These are phyloP conservation scores for Houttuynia cordata DNA, from an alignment of 164 flowering plant species.

Conservation along the genomic window DNA sequence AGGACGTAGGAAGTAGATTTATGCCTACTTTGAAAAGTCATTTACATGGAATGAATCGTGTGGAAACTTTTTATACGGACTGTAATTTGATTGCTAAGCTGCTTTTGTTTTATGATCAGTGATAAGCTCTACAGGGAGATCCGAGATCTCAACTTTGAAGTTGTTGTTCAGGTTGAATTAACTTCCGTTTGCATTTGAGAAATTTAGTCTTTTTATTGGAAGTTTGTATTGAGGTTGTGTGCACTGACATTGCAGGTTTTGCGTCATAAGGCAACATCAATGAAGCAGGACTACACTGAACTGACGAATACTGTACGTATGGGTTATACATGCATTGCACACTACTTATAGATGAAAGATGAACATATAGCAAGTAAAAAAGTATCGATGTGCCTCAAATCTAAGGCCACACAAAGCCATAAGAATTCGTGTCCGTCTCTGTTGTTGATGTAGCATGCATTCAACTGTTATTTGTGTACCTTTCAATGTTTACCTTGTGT, in stretches of 20 bases:
- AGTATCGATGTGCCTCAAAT: too few species aligned
- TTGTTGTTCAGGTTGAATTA: constrained; percentile 82
- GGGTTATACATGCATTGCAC: neutral
- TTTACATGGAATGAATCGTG: neutral
- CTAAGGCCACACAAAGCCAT: too few species aligned
- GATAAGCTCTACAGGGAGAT: constrained; percentile 95
- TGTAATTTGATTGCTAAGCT: neutral
- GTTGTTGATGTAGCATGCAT: too few species aligned
- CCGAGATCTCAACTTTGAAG: constrained; percentile 96
- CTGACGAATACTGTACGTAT: constrained; percentile 66
- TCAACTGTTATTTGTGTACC: too few species aligned
- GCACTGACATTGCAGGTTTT: constrained; percentile 67
- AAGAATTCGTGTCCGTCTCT: too few species aligned
- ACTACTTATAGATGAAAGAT: neutral
- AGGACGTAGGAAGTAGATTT: too few species aligned
- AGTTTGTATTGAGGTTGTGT: constrained; percentile 17
- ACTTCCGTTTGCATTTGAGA: neutral
- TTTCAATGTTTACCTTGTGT: too few species aligned
- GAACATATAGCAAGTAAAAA: neutral
- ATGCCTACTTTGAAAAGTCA: too few species aligned
- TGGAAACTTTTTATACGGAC: too few species aligned
- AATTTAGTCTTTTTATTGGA: neutral
- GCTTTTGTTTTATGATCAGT: constrained; percentile 22
- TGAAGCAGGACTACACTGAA: constrained; percentile 96
- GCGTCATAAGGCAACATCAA: constrained; percentile 94